Conservation (phyloP, 208 protist genomes). For the Crithidia bombi region DNA sequence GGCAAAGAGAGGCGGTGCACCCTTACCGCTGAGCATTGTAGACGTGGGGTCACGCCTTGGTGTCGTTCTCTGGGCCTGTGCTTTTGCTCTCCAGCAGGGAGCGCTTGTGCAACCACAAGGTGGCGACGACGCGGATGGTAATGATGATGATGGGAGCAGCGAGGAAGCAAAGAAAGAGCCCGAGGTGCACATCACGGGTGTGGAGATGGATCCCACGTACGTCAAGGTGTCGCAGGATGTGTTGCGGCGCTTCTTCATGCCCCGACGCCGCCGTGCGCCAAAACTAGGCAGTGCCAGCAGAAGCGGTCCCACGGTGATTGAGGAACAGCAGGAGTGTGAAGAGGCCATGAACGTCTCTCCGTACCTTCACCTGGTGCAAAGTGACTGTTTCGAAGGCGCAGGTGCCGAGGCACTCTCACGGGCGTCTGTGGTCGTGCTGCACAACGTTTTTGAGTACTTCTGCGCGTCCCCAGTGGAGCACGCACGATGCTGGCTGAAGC, state of each 20-base stretch:
- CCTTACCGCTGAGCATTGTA: constrained; percentile 24
- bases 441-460: constrained; percentile 93
- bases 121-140: constrained; percentile 1
- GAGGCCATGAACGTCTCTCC: constrained; percentile 17
- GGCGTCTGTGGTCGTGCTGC: constrained; percentile 75
- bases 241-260: constrained; percentile 37
- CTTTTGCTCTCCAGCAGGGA: constrained; percentile 50
- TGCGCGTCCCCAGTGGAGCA: constrained; percentile 46
- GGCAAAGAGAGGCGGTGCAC: not conserved
- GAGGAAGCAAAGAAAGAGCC: constrained; percentile 2
- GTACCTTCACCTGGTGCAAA: constrained; percentile 44
- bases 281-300: constrained; percentile 1
- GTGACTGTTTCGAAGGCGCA: constrained; percentile 66
- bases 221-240: constrained; percentile 36
- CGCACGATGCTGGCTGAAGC: constrained; percentile 63
- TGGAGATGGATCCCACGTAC: constrained; percentile 25
- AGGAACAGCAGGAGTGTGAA: not conserved
- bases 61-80: constrained; percentile 67
- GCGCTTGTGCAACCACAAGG: constrained; percentile 30
- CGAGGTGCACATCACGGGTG: constrained; percentile 25
- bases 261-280: constrained; percentile 26
- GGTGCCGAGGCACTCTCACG: constrained; percentile 41
- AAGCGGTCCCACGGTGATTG: not conserved
- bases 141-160: not conserved
- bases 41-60: constrained; percentile 88